phyloP scores from a whole-genome alignment of 331 rosid genomes.

The Rosa hybrid region DNA sequence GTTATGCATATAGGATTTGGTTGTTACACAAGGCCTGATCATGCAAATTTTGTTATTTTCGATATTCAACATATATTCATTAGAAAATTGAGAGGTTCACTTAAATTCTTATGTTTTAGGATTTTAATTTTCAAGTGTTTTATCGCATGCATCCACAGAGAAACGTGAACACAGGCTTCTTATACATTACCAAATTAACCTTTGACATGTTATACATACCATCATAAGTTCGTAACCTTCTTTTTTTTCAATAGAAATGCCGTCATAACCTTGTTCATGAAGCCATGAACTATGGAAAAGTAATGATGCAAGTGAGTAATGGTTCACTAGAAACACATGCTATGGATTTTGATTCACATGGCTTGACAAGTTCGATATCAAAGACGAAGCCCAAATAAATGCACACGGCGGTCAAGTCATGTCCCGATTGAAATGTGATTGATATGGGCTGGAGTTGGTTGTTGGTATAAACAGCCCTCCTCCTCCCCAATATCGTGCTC shows the following conservation, averaged over 20 bases:
- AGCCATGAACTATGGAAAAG: background rate
- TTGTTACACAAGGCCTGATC: no score
- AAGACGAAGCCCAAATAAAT: slow-evolving; percentile 30
- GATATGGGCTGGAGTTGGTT: slow-evolving; percentile 23
- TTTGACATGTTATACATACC: background rate
- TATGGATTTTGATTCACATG: background rate
- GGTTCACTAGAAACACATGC: background rate
- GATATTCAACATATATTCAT: background rate
- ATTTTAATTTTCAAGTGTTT: background rate
- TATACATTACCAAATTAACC: background rate
- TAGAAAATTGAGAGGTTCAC: background rate
- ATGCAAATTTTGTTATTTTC: no score
- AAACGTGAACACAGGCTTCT: background rate
- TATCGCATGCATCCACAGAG: background rate
- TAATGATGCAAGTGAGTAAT: background rate
- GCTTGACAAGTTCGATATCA: background rate
- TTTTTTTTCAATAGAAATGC: no score
- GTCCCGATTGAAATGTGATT: slow-evolving; percentile 11
- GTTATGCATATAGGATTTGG: no score
- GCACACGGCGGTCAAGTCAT: slow-evolving; percentile 14
- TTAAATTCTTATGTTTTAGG: background rate
- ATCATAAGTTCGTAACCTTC: no score
- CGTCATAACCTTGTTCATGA: background rate
- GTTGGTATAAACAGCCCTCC: slow-evolving; percentile 6
- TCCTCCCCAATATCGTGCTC: background rate